These are phyloP conservation scores for Leptographium lundbergii DNA, from an alignment of 2,329 filamentous ascomycete species.

Conservation along the genomic window DNA sequence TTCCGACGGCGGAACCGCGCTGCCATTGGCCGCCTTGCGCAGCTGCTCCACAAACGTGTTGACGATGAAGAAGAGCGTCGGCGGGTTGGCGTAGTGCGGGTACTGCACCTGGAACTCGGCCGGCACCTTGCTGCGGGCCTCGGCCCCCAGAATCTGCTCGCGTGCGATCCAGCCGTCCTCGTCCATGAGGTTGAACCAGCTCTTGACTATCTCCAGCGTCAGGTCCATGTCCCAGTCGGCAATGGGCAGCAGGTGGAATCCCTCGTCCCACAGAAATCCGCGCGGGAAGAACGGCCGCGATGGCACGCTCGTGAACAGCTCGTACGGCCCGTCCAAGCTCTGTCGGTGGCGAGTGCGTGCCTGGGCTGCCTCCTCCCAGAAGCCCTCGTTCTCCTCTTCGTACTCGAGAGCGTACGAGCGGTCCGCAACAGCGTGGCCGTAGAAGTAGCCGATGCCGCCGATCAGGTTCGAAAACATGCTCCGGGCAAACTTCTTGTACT, in stretches of 20 bases:
- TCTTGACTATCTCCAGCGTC: slow-evolving; percentile 74
- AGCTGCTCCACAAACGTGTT: slow-evolving; percentile 75
- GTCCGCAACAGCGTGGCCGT: slow-evolving; percentile 79
- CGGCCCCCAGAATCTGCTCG: slow-evolving; percentile 84
- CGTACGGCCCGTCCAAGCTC: slow-evolving; percentile 65
- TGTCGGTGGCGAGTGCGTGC: slow-evolving; percentile 59
- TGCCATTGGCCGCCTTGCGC: slow-evolving; percentile 37
- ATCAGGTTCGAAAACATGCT: slow-evolving; percentile 90
- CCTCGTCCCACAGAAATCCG: slow-evolving; percentile 96
- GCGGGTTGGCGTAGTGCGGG: slow-evolving; percentile 93
- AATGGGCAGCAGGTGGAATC: slow-evolving; percentile 85
- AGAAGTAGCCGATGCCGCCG: slow-evolving; percentile 91
- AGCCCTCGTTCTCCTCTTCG: slow-evolving; percentile 87
- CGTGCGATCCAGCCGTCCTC: slow-evolving; percentile 95
- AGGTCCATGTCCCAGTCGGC: slow-evolving; percentile 91
- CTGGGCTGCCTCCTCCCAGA: slow-evolving; percentile 84
- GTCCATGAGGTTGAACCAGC: slow-evolving; percentile 94
- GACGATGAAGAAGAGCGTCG: slow-evolving; percentile 82
- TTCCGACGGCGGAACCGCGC: slow-evolving; percentile 26
- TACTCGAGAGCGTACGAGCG: slow-evolving; percentile 87
- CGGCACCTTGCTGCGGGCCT: slow-evolving; percentile 91
- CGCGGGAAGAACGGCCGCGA: slow-evolving; percentile 93
- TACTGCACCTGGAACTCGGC: slow-evolving; percentile 90
- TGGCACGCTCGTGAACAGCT: slow-evolving; percentile 83
- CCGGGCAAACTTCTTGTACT: slow-evolving; percentile 70